Conservation (phyloP, 73 alveolate species). For the Paramecium bursaria region DNA sequence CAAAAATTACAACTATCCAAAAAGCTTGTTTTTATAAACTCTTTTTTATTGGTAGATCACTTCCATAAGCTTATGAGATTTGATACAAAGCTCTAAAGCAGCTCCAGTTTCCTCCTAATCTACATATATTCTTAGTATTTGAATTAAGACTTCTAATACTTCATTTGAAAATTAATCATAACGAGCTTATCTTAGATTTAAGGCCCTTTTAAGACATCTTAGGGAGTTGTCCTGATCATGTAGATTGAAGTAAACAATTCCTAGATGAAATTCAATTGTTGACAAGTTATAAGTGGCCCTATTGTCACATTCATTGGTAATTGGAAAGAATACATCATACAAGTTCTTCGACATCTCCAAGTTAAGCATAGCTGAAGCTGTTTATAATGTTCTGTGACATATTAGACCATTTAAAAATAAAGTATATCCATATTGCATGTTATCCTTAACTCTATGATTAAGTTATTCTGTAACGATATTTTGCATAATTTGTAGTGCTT, state of each 20-base stretch:
- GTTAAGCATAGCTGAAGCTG: slow-evolving; percentile 18
- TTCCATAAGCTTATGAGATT: too few relatives aligned
- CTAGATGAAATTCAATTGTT: slow-evolving; percentile 1
- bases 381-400: slow-evolving; percentile 29
- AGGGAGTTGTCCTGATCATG: slow-evolving; percentile 46
- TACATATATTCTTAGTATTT: neutral
- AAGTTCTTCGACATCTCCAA: slow-evolving; percentile 24
- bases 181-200: neutral
- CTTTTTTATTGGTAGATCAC: too few relatives aligned
- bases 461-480: neutral
- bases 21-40: neutral
- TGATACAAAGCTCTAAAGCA: slow-evolving; percentile 5
- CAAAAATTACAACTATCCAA: slow-evolving; percentile 13
- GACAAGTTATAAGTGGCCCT: slow-evolving; percentile 32
- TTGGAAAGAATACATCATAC: slow-evolving; percentile 25
- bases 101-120: slow-evolving; percentile 26
- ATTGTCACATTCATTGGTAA: slow-evolving; percentile 9
- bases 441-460: neutral
- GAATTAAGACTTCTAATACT: neutral
- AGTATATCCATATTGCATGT: slow-evolving; percentile 25
- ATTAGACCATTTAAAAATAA: slow-evolving; percentile 33
- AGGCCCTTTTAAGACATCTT: slow-evolving; percentile 13
- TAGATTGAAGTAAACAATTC: slow-evolving; percentile 26
- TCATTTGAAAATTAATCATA: slow-evolving; percentile 53
- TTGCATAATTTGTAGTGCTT: neutral